Percentiles rank a stretch among this genome's conserved stretches.
phyloP scores from a whole-genome alignment of 1,284 basidiomycete genomes.

The Ceratobasidium sp. region DNA sequence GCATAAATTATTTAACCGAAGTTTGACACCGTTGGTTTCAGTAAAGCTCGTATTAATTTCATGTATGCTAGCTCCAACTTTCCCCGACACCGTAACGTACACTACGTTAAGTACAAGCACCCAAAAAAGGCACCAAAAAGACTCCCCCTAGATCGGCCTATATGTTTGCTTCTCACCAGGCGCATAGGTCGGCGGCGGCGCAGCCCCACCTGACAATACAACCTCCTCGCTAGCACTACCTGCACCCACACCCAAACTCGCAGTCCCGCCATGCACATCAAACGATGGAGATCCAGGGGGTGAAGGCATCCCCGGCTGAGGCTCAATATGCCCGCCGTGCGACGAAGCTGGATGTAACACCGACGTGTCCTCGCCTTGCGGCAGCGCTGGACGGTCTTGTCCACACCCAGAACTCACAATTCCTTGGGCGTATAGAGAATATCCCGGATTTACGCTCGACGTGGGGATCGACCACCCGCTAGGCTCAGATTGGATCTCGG shows the following conservation, averaged over 20 bases:
- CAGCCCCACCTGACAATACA: too few relatives aligned
- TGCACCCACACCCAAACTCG: not conserved
- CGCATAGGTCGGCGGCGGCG: not conserved
- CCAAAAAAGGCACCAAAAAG: too few relatives aligned
- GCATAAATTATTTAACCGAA: too few relatives aligned
- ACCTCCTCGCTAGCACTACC: not conserved
- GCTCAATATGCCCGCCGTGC: not conserved
- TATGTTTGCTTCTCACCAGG: constrained; percentile 9
- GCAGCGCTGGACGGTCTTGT: not conserved
- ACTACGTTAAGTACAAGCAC: too few relatives aligned
- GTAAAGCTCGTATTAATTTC: too few relatives aligned
- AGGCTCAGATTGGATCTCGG: not conserved
- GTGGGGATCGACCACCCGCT: not conserved
- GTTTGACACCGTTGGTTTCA: too few relatives aligned
- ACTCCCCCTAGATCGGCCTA: too few relatives aligned
- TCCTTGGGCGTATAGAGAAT: not conserved
- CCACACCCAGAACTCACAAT: not conserved
- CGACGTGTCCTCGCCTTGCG: not conserved
- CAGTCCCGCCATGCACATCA: constrained; percentile 21
- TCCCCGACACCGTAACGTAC: too few relatives aligned
- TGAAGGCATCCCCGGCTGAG: not conserved
- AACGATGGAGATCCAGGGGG: not conserved
- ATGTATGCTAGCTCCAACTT: too few relatives aligned
- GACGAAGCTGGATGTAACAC: constrained; percentile 23
- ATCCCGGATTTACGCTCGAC: not conserved